Evolutionary conservation across 352 stramenopile genomes (phyloP), one percentile per base, ranked within the genome.

Genomic region (Labyrinthula sp.): DNA sequence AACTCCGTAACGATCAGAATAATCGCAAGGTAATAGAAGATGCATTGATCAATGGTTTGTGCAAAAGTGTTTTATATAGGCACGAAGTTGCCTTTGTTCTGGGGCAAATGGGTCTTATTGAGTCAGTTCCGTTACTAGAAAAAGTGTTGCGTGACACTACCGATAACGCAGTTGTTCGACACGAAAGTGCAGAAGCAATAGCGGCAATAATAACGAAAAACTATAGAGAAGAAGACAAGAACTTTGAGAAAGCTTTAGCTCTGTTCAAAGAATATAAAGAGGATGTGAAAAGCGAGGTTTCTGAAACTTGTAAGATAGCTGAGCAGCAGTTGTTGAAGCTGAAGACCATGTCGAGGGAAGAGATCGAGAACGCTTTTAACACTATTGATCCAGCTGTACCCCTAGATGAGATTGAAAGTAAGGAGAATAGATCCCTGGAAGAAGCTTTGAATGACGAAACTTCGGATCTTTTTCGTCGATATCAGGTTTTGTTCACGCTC

Each of bases 21-120:
- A n/a, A n/a, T n/a, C n/a, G n/a, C n/a, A n/a, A n/a, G n/a, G n/a
- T n/a, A n/a, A n/a, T n/a, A n/a, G n/a, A n/a, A n/a, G n/a, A n/a
- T n/a, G n/a, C n/a, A n/a, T n/a, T n/a, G n/a, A n/a, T n/a, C n/a
- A n/a, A n/a, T n/a, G n/a, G n/a, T n/a, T n/a, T n/a, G 59, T 50
- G 67, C 29, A 78, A 88, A 57, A 89, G 73, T 57, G 75, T 87
- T 36, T 67, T 98, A 24, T 79, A 97, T 56, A 72, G 89, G 38
- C 89, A 98, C 69, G 89, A 98, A 64, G 61, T 96, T 26, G 87
- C 86, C 5, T 98, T 94, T 65, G 83, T 96, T 6, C 78, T 97
- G 23, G 89, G 89, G 30, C 89, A 98, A 63, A 83, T 98, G 62
- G 75, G 93, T 61, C 67, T 93, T 69, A 60, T 63, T 6, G 59